These are phyloP conservation scores for Hymenoscyphus linearis DNA, from an alignment of 2,329 filamentous ascomycete genomes.

Conservation along the genomic window DNA sequence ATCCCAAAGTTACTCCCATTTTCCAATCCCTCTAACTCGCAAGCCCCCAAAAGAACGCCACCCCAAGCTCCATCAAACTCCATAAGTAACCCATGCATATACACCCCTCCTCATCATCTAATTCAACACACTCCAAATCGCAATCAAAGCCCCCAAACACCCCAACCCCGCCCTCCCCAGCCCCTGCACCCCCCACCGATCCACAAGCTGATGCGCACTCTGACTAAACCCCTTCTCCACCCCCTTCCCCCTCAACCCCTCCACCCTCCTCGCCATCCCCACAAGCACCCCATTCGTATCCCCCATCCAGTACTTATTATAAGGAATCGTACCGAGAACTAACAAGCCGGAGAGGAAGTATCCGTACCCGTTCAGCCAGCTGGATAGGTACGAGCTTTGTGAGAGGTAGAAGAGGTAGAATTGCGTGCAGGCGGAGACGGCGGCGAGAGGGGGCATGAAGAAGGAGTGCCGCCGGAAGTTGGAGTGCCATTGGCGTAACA, in stretches of 20 bases:
- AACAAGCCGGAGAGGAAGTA: not conserved
- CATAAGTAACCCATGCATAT: not conserved
- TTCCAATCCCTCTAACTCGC: not conserved
- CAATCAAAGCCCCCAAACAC: not conserved
- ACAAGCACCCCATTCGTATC: not conserved
- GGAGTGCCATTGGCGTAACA: not conserved
- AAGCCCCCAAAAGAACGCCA: not conserved
- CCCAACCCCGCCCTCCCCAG: not conserved
- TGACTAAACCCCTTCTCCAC: not conserved
- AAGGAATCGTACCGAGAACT: not conserved
- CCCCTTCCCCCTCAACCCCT: not conserved
- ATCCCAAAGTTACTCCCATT: not conserved
- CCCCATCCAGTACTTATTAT: not conserved
- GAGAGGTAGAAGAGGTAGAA: not conserved
- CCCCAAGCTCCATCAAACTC: not conserved
- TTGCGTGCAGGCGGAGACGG: not conserved
- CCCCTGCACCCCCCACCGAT: conserved; percentile 1
- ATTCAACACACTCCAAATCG: conserved; percentile 1
- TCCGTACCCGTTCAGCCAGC: not conserved
- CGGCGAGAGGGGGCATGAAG: not conserved
- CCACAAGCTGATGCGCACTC: conserved; percentile 1
- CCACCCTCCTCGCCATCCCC: not conserved
- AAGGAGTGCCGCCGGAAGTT: not conserved
- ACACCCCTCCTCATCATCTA: not conserved
- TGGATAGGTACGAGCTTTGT: not conserved